phyloP scores from a whole-genome alignment of 1,284 basidiomycete species.

The Chalciporus piperatoides region DNA sequence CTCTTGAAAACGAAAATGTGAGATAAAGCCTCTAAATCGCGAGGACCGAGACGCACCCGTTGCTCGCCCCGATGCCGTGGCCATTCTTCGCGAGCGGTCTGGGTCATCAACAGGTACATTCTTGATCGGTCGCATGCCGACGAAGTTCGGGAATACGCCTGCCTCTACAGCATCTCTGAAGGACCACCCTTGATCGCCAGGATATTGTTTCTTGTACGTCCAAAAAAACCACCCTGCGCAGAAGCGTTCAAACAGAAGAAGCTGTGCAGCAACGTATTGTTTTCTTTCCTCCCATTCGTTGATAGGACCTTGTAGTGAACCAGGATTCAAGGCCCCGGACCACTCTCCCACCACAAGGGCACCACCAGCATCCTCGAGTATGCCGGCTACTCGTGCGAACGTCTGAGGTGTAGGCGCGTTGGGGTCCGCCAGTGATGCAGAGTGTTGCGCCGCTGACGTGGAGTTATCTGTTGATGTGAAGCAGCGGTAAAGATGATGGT shows the following conservation, averaged over 20 bases:
- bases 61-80: conserved; percentile 37
- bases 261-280: conserved; percentile 63
- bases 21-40: neutral
- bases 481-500: conserved; percentile 87
- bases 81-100: conserved; percentile 34
- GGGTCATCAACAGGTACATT: conserved; percentile 21
- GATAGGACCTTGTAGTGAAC: conserved; percentile 47
- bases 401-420: conserved; percentile 39
- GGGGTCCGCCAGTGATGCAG: conserved; percentile 41
- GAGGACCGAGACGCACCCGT: conserved; percentile 35
- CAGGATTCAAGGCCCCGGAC: conserved; percentile 74
- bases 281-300: conserved; percentile 46
- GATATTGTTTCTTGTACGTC: conserved; percentile 78
- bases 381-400: conserved; percentile 42
- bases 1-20: conserved; percentile 33
- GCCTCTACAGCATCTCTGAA: conserved; percentile 65
- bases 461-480: conserved; percentile 64
- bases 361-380: conserved; percentile 47
- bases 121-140: conserved; percentile 36
- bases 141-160: conserved; percentile 55
- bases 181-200: conserved; percentile 76
- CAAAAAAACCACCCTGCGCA: conserved; percentile 86
- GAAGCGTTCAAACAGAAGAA: conserved; percentile 61
- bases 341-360: conserved; percentile 82
- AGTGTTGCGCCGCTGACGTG: conserved; percentile 58